Conservation (phyloP, 2,329 filamentous ascomycete genomes). For the Ilyonectria robusta region DNA sequence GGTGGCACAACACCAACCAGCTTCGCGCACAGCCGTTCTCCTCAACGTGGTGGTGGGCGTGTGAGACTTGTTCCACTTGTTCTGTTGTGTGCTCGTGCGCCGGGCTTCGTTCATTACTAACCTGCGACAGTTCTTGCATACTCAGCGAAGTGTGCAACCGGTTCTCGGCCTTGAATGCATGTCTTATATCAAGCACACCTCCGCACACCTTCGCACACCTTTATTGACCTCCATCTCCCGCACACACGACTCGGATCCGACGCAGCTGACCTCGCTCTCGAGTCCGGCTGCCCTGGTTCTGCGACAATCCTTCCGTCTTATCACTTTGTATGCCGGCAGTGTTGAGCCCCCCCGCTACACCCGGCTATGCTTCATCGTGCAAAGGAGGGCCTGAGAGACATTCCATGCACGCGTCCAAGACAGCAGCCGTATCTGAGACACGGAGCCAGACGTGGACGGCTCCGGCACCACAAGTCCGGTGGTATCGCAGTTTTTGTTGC, state of each 20-base stretch:
- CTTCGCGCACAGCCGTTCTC: constrained; percentile 6
- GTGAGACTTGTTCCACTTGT: constrained; percentile 13
- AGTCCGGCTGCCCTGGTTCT: constrained; percentile 5
- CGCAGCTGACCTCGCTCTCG: constrained; percentile 25
- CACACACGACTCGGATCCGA: constrained; percentile 14
- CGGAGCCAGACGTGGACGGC: constrained; percentile 44
- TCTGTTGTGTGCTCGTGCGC: too few species aligned
- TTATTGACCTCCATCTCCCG: constrained; percentile 9
- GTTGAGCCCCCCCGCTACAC: constrained; percentile 32
- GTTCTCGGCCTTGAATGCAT: constrained; percentile 10
- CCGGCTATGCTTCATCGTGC: constrained; percentile 38
- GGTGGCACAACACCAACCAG: constrained; percentile 25
- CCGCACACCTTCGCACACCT: constrained; percentile 9
- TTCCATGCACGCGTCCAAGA: constrained; percentile 40
- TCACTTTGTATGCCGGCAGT: constrained; percentile 1
- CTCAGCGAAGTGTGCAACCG: constrained; percentile 3
- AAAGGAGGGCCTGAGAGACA: constrained; percentile 12
- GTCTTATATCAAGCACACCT: constrained; percentile 21
- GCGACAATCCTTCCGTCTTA: neutral
- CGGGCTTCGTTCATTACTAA: constrained; percentile 7
- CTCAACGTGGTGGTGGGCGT: constrained; percentile 5
- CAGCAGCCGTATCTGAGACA: constrained; percentile 43
- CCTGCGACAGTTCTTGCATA: neutral
- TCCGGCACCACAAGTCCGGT: constrained; percentile 41
- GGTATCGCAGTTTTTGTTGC: constrained; percentile 41